phyloP scores from a whole-genome alignment of 2,329 filamentous ascomycete genomes.

The Cercospora sesami region DNA sequence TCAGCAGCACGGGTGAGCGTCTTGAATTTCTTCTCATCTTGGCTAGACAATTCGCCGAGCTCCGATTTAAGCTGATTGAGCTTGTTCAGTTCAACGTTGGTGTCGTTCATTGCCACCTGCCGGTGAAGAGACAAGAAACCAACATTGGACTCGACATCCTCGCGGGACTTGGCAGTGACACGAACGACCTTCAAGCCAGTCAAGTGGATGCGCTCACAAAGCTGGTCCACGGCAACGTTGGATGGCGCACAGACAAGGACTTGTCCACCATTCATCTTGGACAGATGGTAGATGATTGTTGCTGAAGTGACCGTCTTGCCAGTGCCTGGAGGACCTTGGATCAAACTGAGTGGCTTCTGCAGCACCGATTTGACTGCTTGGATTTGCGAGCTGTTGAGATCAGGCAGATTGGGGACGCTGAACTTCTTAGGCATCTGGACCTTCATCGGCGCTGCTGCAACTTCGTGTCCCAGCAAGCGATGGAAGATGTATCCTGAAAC shows the following conservation, averaged over 20 bases:
- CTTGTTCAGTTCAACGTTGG: slow-evolving; percentile 89
- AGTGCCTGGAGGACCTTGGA: slow-evolving; percentile 94
- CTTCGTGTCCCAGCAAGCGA: slow-evolving; percentile 90
- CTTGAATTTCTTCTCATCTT: slow-evolving; percentile 98
- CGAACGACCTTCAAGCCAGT: slow-evolving; percentile 96
- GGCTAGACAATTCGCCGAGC: slow-evolving; percentile 84
- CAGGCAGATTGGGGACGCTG: slow-evolving; percentile 88
- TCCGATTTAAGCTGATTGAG: slow-evolving; percentile 91
- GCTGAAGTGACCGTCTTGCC: slow-evolving; percentile 98
- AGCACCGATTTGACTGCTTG: slow-evolving; percentile 94
- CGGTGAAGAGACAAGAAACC: slow-evolving; percentile 93
- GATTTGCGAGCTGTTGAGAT: slow-evolving; percentile 93
- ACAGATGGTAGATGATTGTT: slow-evolving; percentile 96
- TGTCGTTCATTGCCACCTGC: slow-evolving; percentile 94
- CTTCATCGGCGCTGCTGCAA: slow-evolving; percentile 92
- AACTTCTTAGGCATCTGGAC: slow-evolving; percentile 95
- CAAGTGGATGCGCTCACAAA: slow-evolving; percentile 93
- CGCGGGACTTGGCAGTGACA: slow-evolving; percentile 96
- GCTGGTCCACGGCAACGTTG: slow-evolving; percentile 96
- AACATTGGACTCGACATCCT: slow-evolving; percentile 98
- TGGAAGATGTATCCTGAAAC: slow-evolving; percentile 99
- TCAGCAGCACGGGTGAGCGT: slow-evolving; percentile 91
- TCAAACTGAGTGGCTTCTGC: slow-evolving; percentile 89
- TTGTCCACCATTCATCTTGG: slow-evolving; percentile 91
- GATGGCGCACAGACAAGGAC: slow-evolving; percentile 96